Percentiles rank a stretch among this genome's conserved stretches.
phyloP scores from a whole-genome alignment of 495 filamentous ascomycete genomes.

The Penicillium desertorum region DNA sequence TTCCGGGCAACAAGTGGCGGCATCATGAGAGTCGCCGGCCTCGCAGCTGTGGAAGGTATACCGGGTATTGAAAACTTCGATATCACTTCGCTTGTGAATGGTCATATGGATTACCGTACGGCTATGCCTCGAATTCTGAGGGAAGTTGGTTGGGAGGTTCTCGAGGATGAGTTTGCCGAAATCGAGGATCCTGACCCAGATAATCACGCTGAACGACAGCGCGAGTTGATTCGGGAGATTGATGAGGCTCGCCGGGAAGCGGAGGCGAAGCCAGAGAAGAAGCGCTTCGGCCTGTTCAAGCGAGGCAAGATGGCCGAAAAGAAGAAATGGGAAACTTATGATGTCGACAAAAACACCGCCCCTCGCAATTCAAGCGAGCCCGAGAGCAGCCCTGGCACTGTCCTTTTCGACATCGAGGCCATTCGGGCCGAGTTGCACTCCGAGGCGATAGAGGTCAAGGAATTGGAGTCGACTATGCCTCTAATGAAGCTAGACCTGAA shows the following conservation, averaged over 20 bases:
- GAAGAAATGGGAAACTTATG: conserved; percentile 95
- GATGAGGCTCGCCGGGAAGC: conserved; percentile 89
- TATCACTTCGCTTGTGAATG: conserved; percentile 79
- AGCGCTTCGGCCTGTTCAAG: conserved; percentile 75
- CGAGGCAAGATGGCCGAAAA: conserved; percentile 72
- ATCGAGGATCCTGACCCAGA: conserved; percentile 98
- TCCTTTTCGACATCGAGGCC: conserved; percentile 95
- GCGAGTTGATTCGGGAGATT: conserved; percentile 93
- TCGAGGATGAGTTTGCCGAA: conserved; percentile 92
- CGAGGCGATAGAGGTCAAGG: conserved; percentile 71
- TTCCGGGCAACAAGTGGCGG: conserved; percentile 94
- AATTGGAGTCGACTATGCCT: conserved; percentile 84
- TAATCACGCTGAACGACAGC: conserved; percentile 81
- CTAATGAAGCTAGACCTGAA: conserved; percentile 78
- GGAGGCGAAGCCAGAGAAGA: conserved; percentile 69
- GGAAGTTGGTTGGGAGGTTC: conserved; percentile 83
- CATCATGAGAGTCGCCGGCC: conserved; percentile 86
- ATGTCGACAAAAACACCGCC: conserved; percentile 48
- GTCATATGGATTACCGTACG: conserved; percentile 94
- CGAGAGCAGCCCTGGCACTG: conserved; percentile 40
- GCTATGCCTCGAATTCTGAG: conserved; percentile 86
- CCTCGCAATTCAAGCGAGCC: conserved; percentile 28
- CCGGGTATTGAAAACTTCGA: conserved; percentile 87
- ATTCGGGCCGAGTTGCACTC: conserved; percentile 83
- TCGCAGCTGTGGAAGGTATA: conserved; percentile 74